These are phyloP conservation scores for Lachancea dasiensis DNA, from an alignment of 805 yeast genomes.

Conservation along the genomic window DNA sequence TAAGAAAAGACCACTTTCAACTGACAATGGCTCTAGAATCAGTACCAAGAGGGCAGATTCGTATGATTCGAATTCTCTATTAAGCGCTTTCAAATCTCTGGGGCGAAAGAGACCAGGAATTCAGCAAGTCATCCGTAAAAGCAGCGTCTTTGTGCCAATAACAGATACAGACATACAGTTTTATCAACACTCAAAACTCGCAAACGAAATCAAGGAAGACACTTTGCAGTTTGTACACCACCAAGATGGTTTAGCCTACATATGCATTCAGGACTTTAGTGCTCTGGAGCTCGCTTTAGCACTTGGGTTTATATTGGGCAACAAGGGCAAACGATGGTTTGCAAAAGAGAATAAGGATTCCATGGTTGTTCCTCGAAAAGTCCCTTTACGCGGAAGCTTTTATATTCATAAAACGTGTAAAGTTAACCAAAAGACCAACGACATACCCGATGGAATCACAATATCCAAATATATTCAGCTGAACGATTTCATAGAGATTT, in stretches of 20 bases:
- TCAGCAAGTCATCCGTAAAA: background rate
- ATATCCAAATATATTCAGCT: slow-evolving; percentile 5
- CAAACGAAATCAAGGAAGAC: background rate
- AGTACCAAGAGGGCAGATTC: slow-evolving; percentile 1
- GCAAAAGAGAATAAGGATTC: background rate
- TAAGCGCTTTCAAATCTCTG: background rate
- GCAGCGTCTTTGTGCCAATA: background rate
- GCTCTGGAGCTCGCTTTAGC: slow-evolving; percentile 4
- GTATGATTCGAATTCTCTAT: background rate
- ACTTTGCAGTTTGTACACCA: background rate
- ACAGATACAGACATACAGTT: background rate
- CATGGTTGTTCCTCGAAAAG: background rate
- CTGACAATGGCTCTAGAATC: slow-evolving; percentile 6
- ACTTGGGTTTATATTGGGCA: slow-evolving; percentile 4
- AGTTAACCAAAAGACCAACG: background rate
- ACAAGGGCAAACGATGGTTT: slow-evolving; percentile 4
- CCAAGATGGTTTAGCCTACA: slow-evolving; percentile 1
- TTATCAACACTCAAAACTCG: background rate
- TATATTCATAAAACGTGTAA: slow-evolving; percentile 6
- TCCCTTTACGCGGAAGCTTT: slow-evolving; percentile 7
- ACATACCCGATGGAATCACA: slow-evolving; percentile 1
- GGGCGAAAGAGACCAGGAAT: slow-evolving; percentile 1
- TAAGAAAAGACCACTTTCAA: slow-evolving; percentile 14
- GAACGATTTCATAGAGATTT: slow-evolving; percentile 9
- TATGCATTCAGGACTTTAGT: slow-evolving; percentile 2